These are phyloP conservation scores for Anisodus acutangulus DNA, from an alignment of 257 asterid species.

Conservation along the genomic window DNA sequence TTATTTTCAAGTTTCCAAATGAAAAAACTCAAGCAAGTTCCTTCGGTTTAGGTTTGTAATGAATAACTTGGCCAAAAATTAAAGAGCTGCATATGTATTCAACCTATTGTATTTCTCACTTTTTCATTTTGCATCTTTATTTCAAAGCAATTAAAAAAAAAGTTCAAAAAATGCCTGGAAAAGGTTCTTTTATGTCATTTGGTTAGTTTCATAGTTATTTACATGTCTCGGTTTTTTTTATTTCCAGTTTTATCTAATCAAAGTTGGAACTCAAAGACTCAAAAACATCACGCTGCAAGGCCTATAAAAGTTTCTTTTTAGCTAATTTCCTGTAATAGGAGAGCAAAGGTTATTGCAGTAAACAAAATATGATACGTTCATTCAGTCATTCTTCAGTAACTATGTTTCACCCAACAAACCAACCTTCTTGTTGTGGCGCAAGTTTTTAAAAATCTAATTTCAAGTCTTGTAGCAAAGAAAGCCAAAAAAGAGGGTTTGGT, in stretches of 20 bases:
- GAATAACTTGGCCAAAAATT: no score
- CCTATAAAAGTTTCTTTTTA: neutral
- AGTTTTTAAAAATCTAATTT: neutral
- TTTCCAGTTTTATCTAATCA: neutral
- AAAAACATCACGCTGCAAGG: neutral
- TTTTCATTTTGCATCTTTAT: neutral
- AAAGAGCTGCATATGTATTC: no score
- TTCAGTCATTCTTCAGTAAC: neutral
- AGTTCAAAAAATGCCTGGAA: neutral
- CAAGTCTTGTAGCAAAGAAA: neutral
- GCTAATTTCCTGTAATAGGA: neutral
- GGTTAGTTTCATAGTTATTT: neutral
- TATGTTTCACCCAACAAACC: neutral
- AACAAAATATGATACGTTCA: neutral
- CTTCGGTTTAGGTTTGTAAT: no score
- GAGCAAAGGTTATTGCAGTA: neutral
- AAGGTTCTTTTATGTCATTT: neutral
- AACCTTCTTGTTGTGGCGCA: neutral
- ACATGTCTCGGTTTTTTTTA: neutral
- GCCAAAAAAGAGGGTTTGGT: neutral
- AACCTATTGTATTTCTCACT: neutral
- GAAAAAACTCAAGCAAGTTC: no score
- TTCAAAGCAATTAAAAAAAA: neutral
- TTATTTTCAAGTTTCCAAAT: no score
- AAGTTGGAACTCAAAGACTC: neutral